Evolutionary conservation across 371 early-diverging fungal genomes (phyloP).

Genomic region (Mucor velutinosus): DNA sequence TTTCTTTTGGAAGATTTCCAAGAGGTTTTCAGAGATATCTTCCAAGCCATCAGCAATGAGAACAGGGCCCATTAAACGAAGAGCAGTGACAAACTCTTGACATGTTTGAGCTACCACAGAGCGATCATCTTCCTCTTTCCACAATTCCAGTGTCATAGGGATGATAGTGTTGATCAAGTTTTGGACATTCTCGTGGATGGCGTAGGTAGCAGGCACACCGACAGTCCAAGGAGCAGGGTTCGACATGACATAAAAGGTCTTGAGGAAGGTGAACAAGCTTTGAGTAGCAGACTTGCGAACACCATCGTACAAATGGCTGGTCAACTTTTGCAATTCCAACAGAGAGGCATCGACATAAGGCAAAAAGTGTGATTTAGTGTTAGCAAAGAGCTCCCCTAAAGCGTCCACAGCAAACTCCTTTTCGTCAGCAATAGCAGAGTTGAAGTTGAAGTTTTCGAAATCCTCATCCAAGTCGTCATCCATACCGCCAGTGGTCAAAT

Average conservation of each 20-base stretch:
- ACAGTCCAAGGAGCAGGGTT: conserved; percentile 64
- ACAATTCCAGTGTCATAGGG: conserved; percentile 67
- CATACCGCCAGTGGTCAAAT: conserved; percentile 30
- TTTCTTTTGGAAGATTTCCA: conserved; percentile 76
- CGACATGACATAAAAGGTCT: conserved; percentile 71
- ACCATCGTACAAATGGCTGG: conserved; percentile 74
- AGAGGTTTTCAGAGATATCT: conserved; percentile 53
- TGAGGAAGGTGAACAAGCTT: conserved; percentile 72
- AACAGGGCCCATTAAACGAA: conserved; percentile 82
- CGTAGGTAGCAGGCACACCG: conserved; percentile 65
- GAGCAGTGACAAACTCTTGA: conserved; percentile 68
- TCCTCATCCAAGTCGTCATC: conserved; percentile 59
- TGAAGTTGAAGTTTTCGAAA: conserved; percentile 55
- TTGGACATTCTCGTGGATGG: conserved; percentile 74
- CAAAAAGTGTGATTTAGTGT: conserved; percentile 71
- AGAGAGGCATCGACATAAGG: conserved; percentile 78
- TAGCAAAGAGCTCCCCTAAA: conserved; percentile 80
- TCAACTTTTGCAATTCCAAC: conserved; percentile 59
- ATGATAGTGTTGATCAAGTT: conserved; percentile 65
- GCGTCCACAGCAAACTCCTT: conserved; percentile 89
- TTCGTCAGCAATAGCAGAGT: conserved; percentile 84
- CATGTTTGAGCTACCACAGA: conserved; percentile 78
- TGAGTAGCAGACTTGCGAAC: conserved; percentile 77
- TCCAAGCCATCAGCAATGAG: conserved; percentile 64
- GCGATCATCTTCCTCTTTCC: conserved; percentile 82